Base-by-base conservation (phyloP, 306 rosid genomes). In the Cucurbita ficifolia region DNA sequence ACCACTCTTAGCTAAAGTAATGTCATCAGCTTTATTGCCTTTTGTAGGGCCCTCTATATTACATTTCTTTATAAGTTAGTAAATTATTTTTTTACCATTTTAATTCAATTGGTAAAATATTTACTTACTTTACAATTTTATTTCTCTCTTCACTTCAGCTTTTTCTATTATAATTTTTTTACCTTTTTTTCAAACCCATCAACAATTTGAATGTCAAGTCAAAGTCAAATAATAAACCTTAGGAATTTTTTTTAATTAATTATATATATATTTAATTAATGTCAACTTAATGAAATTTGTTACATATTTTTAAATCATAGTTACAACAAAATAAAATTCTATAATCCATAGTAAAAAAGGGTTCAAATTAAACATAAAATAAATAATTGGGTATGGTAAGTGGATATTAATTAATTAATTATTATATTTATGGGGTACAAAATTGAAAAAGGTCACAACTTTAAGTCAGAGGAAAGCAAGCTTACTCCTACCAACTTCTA, bases 381-480 rank as follows among this genome's bases (percentile, higher is more conserved):
- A 10, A 57, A 57, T 11, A 22, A 57, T 57, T 57, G n/a, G 63
- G 39, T 22, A 8, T 21, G 39, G 17, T 57, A 2, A 48, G 35
- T n/a, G 13, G 35, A 55, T 55, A 35, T 22, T 11, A 18, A n/a
- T 53, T 33, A 60, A 33, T 60, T 8, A 8, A 24, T 39, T 63
- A 63, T 1, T 40, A 61, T 64, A 8, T 64, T 8, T 39, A 64
- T 63, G 14, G 50, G n/a, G 16, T 6, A 42, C 10, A 43, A 61
- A 64, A 64, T 5, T 35, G 13, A 6, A 43, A 65, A 65, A 65
- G 50, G 53, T 65, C 38, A n/a, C n/a, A n/a, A n/a, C n/a, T n/a
- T n/a, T n/a, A n/a, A n/a, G n/a, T n/a, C n/a, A n/a, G n/a, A 45
- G 55, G 54, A 67, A 67, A 67, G 54, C 52, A 67, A 67, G 72